Evolutionary conservation across 257 asterid species (phyloP), one percentile per base, ranked within the genome.

Genomic region (Paulownia fortunei): DNA sequence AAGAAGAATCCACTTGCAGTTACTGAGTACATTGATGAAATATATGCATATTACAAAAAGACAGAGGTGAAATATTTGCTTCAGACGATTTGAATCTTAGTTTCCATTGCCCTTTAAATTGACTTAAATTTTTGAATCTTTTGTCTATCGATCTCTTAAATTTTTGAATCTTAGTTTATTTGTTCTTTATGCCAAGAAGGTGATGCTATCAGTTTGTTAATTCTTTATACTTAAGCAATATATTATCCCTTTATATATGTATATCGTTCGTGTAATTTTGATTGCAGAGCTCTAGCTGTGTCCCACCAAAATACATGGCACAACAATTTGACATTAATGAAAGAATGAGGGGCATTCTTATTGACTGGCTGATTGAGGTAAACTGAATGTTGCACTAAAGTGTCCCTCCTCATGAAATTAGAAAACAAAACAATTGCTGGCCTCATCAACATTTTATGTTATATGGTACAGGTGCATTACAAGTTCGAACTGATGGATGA

Each of bases 281-380:
- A 60, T 68, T 64, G 80, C 88, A 94, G 98, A 68, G 73, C n/a
- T 82, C 26, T 60, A 81, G 92, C 83, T 77, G 89, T 46, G 95
- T 88, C 76, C 85, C 88, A 9, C 86, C 89, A 16, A 68, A 82
- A 75, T 94, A 91, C 71, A 94, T 92, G 96, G 68, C 56, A 5
- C 83, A 78, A 10, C 99, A 95, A 82, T 73, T 62, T 44, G 99
- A 93, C 60, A 87, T 92, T 5, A 95, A 95, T 58, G 97, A 90
- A 6, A 86, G 91, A 77, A 95, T 95, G 99, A 86, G 99, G 68
- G 89, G 86, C 2, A 92, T 95, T 82, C 93, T 95, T 6, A 86
- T 95, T 36, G 98, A 95, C 76, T 95, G 99, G 99, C 89, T 95
- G 76, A 88, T 91, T 21, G 97, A 92, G 98, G 98, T 94, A 83